Evolutionary conservation across 805 yeast species (phyloP).

Genomic region (Aciculoconidium aculeatum): DNA sequence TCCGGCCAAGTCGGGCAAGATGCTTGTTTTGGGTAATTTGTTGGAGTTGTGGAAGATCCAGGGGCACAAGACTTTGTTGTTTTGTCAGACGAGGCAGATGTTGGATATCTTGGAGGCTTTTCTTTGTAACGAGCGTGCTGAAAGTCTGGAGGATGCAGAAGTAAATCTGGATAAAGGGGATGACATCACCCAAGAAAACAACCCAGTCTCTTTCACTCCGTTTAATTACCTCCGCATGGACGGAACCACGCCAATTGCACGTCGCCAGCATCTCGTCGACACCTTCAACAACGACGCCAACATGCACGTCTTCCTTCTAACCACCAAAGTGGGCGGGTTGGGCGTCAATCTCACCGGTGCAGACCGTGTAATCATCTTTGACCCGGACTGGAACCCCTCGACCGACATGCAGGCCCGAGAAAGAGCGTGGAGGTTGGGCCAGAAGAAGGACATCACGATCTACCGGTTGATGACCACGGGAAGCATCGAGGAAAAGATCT

Average conservation of each 20-base stretch:
- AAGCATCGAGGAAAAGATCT: slow-evolving; percentile 92
- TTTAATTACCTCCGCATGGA: slow-evolving; percentile 80
- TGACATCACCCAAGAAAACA: slow-evolving; percentile 2
- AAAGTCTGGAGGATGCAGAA: slow-evolving; percentile 9
- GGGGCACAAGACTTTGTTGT: slow-evolving; percentile 75
- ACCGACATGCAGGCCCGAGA: slow-evolving; percentile 97
- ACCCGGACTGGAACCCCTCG: slow-evolving; percentile 99
- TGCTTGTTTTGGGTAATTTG: slow-evolving; percentile 79
- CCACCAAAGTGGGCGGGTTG: slow-evolving; percentile 94
- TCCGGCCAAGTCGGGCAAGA: slow-evolving; percentile 70
- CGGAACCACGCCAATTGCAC: slow-evolving; percentile 79
- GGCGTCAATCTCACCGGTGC: slow-evolving; percentile 96
- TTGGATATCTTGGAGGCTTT: slow-evolving; percentile 76
- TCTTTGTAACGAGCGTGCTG: slow-evolving; percentile 33
- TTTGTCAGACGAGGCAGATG: slow-evolving; percentile 94
- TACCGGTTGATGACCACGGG: slow-evolving; percentile 92
- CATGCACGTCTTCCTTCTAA: slow-evolving; percentile 66
- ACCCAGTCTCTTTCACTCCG: too few species aligned
- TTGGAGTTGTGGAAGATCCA: slow-evolving; percentile 71
- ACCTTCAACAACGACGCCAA: slow-evolving; percentile 55
- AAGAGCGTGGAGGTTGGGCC: slow-evolving; percentile 96
- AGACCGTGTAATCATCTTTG: slow-evolving; percentile 85
- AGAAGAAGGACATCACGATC: slow-evolving; percentile 83
- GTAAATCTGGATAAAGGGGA: slow-evolving; percentile 3
- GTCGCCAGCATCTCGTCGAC: slow-evolving; percentile 77